phyloP scores from a whole-genome alignment of 1,139 yeast species.

The Saccharomycopsis phalli region DNA sequence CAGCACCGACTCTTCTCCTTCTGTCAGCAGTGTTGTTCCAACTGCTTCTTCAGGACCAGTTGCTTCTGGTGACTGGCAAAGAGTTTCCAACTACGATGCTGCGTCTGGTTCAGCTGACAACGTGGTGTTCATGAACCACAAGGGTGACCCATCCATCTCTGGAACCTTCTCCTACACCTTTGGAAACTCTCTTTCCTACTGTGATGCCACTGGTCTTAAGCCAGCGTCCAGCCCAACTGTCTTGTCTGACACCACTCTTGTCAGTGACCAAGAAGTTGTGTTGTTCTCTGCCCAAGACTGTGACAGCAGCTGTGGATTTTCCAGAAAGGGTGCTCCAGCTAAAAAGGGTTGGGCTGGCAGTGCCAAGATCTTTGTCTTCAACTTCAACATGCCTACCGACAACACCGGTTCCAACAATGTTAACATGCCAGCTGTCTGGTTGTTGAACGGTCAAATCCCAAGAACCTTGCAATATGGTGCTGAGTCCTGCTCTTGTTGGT shows the following conservation, averaged over 20 bases:
- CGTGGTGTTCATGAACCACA: slow-evolving; percentile 73
- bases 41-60: slow-evolving; percentile 28
- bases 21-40: slow-evolving; percentile 29
- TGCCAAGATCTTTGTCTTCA: slow-evolving; percentile 78
- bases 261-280: slow-evolving; percentile 66
- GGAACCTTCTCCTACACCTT: slow-evolving; percentile 79
- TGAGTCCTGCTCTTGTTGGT: slow-evolving; percentile 84
- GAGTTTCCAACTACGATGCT: slow-evolving; percentile 58
- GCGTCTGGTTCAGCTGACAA: slow-evolving; percentile 56
- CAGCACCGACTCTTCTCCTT: slow-evolving; percentile 22
- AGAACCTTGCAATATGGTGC: slow-evolving; percentile 83
- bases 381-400: slow-evolving; percentile 76
- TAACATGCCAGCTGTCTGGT: slow-evolving; percentile 97
- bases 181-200: slow-evolving; percentile 82
- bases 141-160: slow-evolving; percentile 72
- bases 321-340: slow-evolving; percentile 80
- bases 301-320: slow-evolving; percentile 64
- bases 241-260: slow-evolving; percentile 53
- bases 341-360: slow-evolving; percentile 82
- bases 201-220: slow-evolving; percentile 62
- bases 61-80: slow-evolving; percentile 47
- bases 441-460: slow-evolving; percentile 88
- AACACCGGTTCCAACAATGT: slow-evolving; percentile 36
- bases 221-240: slow-evolving; percentile 56
- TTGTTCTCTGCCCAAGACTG: slow-evolving; percentile 69